Conservation (phyloP, 768 basidiomycete genomes). For the Harrya chromipes region DNA sequence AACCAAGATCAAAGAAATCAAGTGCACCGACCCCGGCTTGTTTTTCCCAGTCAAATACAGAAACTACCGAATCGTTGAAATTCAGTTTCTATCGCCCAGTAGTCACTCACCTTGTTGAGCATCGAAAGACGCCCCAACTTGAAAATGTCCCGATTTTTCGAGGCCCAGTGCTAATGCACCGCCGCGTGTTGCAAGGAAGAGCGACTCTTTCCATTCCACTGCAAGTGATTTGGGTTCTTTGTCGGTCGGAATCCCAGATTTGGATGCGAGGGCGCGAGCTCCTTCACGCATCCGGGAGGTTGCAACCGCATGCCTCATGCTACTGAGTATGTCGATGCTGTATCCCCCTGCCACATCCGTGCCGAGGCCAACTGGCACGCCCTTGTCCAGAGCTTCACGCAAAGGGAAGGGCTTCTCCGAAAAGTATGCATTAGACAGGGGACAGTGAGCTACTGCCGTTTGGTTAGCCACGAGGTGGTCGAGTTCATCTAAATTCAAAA, state of each 20-base stretch:
- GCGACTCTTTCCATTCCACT: conserved; percentile 76
- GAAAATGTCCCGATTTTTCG: conserved; percentile 48
- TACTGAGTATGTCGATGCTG: conserved; percentile 67
- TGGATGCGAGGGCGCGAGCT: conserved; percentile 28
- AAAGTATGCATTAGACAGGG: conserved; percentile 87
- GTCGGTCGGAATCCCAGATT: background rate
- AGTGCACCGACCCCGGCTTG: conserved; percentile 55
- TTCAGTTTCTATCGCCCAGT: background rate
- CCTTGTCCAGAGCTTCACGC: conserved; percentile 62
- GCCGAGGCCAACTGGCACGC: conserved; percentile 75
- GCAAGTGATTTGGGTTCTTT: conserved; percentile 33
- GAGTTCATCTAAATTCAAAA: conserved; percentile 53
- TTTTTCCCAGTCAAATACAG: conserved; percentile 40
- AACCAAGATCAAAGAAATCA: conserved; percentile 59
- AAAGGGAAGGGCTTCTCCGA: conserved; percentile 66
- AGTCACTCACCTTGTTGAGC: conserved; percentile 64
- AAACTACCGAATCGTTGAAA: conserved; percentile 34
- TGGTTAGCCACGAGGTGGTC: conserved; percentile 45
- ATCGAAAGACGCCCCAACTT: conserved; percentile 65
- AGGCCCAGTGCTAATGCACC: conserved; percentile 71
- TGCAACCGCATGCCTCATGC: conserved; percentile 78
- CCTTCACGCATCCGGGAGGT: conserved; percentile 71
- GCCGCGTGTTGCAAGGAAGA: conserved; percentile 81
- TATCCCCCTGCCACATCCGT: conserved; percentile 89
- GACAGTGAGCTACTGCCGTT: conserved; percentile 80